A percentile compares a stretch with the other conserved stretches of the same genome.
Conservation (phyloP, 768 basidiomycete species). For the Rubroboletus satanas region DNA sequence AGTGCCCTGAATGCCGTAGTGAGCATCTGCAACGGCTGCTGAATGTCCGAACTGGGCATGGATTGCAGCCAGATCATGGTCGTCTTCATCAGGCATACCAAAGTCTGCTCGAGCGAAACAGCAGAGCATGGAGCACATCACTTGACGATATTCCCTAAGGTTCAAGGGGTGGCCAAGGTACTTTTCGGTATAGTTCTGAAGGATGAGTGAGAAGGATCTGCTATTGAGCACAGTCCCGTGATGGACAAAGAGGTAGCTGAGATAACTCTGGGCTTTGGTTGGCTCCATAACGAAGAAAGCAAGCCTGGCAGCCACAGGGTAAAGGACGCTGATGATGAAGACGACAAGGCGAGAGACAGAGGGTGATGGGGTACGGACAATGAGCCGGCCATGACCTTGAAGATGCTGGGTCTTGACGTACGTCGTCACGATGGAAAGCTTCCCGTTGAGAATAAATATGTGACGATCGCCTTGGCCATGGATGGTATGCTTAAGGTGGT, state of each 20-base stretch:
- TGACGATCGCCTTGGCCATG: not conserved
- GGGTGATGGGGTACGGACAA: conserved; percentile 7
- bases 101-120: too few species aligned
- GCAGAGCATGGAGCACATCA: too few species aligned
- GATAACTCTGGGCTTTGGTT: not conserved
- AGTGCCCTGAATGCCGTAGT: too few species aligned
- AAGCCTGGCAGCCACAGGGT: not conserved
- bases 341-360: not conserved
- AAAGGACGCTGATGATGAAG: not conserved
- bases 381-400: conserved; percentile 6
- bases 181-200: too few species aligned
- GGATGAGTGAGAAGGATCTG: not conserved
- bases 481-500: conserved; percentile 9
- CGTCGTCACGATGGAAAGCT: conserved; percentile 5
- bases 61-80: too few species aligned
- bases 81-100: too few species aligned
- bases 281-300: conserved; percentile 1
- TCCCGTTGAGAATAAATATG: conserved; percentile 17
- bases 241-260: not conserved
- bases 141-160: too few species aligned
- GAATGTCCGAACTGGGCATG: too few species aligned
- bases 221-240: not conserved
- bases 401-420: conserved; percentile 13
- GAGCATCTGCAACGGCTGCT: too few species aligned
- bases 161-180: too few species aligned